Evolutionary conservation across 2,329 filamentous ascomycete species (phyloP).

Genomic region (Ascochyta koolunga): DNA sequence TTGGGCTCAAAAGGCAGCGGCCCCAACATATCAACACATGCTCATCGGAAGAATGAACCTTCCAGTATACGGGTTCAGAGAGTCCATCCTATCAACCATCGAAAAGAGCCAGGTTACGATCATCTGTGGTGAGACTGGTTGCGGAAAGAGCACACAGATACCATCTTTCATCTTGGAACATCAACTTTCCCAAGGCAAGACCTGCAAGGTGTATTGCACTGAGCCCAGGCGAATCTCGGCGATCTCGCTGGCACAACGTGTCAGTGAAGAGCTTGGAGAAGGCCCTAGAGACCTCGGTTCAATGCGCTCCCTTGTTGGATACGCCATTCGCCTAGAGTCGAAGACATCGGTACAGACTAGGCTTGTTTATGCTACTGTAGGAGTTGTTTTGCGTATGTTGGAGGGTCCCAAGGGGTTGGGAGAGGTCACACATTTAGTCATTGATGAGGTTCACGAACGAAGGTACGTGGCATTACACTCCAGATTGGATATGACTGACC

Average conservation of each 20-base stretch:
- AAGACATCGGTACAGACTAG: conserved; percentile 82
- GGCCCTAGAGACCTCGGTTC: conserved; percentile 82
- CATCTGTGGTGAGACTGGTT: conserved; percentile 95
- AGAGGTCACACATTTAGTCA: conserved; percentile 89
- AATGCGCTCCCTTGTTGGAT: conserved; percentile 82
- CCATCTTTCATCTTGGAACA: conserved; percentile 92
- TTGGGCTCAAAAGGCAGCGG: conserved; percentile 60
- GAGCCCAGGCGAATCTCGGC: conserved; percentile 95
- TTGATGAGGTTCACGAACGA: conserved; percentile 97
- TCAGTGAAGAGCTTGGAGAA: conserved; percentile 94
- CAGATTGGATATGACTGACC: conserved; percentile 19
- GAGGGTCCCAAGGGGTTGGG: conserved; percentile 84
- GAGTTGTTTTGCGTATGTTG: conserved; percentile 98
- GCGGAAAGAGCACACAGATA: conserved; percentile 97
- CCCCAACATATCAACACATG: conserved; percentile 75
- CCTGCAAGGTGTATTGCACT: conserved; percentile 93
- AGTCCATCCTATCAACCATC: conserved; percentile 77
- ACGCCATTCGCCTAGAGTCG: conserved; percentile 90
- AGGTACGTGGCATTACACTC: conserved; percentile 43
- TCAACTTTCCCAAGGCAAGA: conserved; percentile 77
- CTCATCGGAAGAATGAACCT: conserved; percentile 76
- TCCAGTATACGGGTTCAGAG: conserved; percentile 86
- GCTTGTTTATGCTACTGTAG: conserved; percentile 83
- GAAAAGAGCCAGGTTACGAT: conserved; percentile 85
- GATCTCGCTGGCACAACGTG: conserved; percentile 88